Evolutionary conservation across 2,329 filamentous ascomycete genomes (phyloP).

Genomic region (Camptophora hylomeconis): DNA sequence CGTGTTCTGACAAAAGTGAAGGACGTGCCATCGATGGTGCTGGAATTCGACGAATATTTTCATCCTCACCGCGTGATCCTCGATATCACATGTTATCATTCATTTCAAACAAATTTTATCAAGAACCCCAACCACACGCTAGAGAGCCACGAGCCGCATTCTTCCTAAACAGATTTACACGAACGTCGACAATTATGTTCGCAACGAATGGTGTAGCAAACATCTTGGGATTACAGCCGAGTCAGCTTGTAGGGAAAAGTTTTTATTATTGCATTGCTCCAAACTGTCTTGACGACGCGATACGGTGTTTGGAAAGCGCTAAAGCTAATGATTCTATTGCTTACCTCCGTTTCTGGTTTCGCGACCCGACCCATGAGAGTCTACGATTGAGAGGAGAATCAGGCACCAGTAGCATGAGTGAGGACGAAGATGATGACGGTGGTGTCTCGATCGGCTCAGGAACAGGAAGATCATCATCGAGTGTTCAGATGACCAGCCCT

Average conservation of each 20-base stretch:
- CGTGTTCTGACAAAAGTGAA: slow-evolving; percentile 25
- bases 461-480: slow-evolving; percentile 14
- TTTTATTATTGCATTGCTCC: slow-evolving; percentile 81
- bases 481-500: slow-evolving; percentile 24
- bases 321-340: slow-evolving; percentile 87
- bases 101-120: slow-evolving; percentile 62
- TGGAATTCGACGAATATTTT: slow-evolving; percentile 64
- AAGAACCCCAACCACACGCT: slow-evolving; percentile 35
- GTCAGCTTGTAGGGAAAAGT: slow-evolving; percentile 59
- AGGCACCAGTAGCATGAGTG: slow-evolving; percentile 24
- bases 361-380: slow-evolving; percentile 53
- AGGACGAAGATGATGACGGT: slow-evolving; percentile 32
- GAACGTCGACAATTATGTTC: slow-evolving; percentile 74
- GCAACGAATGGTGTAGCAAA: slow-evolving; percentile 62
- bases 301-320: slow-evolving; percentile 67
- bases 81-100: slow-evolving; percentile 84
- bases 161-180: slow-evolving; percentile 75
- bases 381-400: slow-evolving; percentile 13
- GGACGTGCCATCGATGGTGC: slow-evolving; percentile 67
- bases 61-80: slow-evolving; percentile 67
- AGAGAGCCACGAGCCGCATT: slow-evolving; percentile 73
- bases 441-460: slow-evolving; percentile 30
- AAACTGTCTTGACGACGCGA: slow-evolving; percentile 61
- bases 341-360: slow-evolving; percentile 74
- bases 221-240: slow-evolving; percentile 61